Evolutionary conservation across 2,329 filamentous ascomycete species (phyloP).

Genomic region (Botrytis paeoniae): DNA sequence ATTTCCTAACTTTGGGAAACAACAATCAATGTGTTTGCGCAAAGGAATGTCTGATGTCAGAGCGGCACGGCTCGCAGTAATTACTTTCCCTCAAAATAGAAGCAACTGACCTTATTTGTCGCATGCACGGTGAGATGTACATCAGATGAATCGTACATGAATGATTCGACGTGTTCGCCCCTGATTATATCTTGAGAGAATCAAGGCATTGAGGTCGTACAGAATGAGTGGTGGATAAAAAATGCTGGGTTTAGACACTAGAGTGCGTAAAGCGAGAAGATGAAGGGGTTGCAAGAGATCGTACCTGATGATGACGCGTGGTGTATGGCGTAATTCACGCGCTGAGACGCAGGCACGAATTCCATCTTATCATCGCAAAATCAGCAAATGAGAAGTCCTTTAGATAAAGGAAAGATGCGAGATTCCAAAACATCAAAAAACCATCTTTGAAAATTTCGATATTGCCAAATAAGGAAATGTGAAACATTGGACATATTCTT

Average conservation of each 20-base stretch:
- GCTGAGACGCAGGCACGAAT: not conserved
- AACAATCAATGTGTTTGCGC: not conserved
- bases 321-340: not conserved
- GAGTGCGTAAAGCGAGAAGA: not conserved
- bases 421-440: not conserved
- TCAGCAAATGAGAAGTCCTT: not conserved
- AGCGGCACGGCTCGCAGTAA: not conserved
- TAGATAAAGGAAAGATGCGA: not conserved
- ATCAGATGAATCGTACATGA: not conserved
- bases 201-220: not conserved
- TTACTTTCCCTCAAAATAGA: not conserved
- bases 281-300: not conserved
- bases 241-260: not conserved
- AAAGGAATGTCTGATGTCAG: conserved; percentile 7
- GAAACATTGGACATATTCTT: not conserved
- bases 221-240: not conserved
- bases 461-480: not conserved
- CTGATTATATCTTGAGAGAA: not conserved
- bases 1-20: not conserved
- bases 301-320: conserved; percentile 5
- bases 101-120: conserved; percentile 2
- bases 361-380: not conserved
- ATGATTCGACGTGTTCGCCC: not conserved
- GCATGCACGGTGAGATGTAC: not conserved
- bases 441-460: too few species aligned